Conservation (phyloP, 208 protist species). For the Kentomonas sorsogonicus region DNA sequence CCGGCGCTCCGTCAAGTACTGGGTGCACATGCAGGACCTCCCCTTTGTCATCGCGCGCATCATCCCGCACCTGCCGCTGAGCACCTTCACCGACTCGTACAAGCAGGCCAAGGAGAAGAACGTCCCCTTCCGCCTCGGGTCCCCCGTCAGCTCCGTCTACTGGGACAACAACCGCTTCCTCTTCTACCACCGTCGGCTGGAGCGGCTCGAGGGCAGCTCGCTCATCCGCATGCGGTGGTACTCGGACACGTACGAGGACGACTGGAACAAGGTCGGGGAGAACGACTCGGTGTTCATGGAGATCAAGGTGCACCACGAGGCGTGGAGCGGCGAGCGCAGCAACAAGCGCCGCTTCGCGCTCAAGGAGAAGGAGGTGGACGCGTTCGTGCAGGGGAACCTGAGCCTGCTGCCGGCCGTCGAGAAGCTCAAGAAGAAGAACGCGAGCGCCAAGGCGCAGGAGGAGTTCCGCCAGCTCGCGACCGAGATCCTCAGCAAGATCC, state of each 20-base stretch:
- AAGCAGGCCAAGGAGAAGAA: conserved; percentile 40
- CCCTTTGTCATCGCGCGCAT: conserved; percentile 87
- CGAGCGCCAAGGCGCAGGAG: conserved; percentile 52
- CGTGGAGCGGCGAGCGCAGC: conserved; percentile 82
- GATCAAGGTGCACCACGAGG: conserved; percentile 88
- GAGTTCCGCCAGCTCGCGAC: conserved; percentile 80
- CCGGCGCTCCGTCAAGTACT: conserved; percentile 84
- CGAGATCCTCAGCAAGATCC: conserved; percentile 78
- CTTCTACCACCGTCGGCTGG: conserved; percentile 78
- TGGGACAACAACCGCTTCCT: conserved; percentile 85
- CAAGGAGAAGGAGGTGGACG: conserved; percentile 77
- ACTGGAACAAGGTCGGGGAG: conserved; percentile 61
- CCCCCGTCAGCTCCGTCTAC: conserved; percentile 83
- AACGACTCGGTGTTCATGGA: conserved; percentile 85
- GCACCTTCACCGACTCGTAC: conserved; percentile 84
- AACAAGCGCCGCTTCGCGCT: conserved; percentile 85
- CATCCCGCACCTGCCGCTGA: conserved; percentile 79
- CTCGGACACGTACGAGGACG: conserved; percentile 62
- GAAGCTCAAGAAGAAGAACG: conserved; percentile 71
- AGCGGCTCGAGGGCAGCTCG: conserved; percentile 78
- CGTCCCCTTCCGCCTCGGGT: conserved; percentile 65
- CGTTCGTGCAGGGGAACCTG: conserved; percentile 64
- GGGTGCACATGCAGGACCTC: conserved; percentile 83
- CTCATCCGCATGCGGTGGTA: conserved; percentile 89
- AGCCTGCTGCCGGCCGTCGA: conserved; percentile 60